These are phyloP conservation scores for Heterobasidion occidentale DNA, from an alignment of 1,284 basidiomycete genomes.

Conservation along the genomic window DNA sequence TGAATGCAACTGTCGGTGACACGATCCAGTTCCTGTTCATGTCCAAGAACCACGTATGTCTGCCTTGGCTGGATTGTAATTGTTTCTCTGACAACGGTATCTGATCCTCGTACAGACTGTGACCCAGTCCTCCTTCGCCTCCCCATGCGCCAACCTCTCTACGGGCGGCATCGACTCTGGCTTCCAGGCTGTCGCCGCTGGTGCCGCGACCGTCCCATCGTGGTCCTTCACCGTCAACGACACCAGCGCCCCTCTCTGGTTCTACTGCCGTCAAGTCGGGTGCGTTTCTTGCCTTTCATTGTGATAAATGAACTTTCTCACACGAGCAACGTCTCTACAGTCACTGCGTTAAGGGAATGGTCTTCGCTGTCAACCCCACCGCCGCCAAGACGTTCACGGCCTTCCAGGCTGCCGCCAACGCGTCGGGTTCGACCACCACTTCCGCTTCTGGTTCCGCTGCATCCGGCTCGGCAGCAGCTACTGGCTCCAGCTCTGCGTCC, in stretches of 20 bases:
- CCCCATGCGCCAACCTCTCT: slow-evolving; percentile 29
- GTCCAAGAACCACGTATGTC: slow-evolving; percentile 27
- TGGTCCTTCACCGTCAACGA: slow-evolving; percentile 29
- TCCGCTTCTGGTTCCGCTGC: not conserved
- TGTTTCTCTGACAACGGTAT: not conserved
- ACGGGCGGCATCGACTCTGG: slow-evolving; percentile 36
- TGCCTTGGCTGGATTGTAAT: not conserved
- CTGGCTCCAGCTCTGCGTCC: not conserved
- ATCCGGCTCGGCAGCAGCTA: not conserved
- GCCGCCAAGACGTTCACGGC: slow-evolving; percentile 32
- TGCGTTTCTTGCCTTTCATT: not conserved
- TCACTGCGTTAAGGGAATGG: slow-evolving; percentile 31
- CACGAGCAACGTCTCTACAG: not conserved
- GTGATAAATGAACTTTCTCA: not conserved
- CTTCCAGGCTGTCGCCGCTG: slow-evolving; percentile 24
- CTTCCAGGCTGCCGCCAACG: slow-evolving; percentile 30
- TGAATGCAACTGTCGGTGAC: slow-evolving; percentile 45
- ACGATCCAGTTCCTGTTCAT: slow-evolving; percentile 42
- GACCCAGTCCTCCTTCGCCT: slow-evolving; percentile 50
- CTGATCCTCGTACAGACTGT: slow-evolving; percentile 28
- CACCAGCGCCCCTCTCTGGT: slow-evolving; percentile 28
- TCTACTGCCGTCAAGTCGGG: slow-evolving; percentile 30
- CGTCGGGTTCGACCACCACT: not conserved
- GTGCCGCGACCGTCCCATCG: slow-evolving; percentile 21
- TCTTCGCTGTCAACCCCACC: slow-evolving; percentile 42